Evolutionary conservation across 208 protist genomes (phyloP).

Genomic region (Trypanosoma rangeli): DNA sequence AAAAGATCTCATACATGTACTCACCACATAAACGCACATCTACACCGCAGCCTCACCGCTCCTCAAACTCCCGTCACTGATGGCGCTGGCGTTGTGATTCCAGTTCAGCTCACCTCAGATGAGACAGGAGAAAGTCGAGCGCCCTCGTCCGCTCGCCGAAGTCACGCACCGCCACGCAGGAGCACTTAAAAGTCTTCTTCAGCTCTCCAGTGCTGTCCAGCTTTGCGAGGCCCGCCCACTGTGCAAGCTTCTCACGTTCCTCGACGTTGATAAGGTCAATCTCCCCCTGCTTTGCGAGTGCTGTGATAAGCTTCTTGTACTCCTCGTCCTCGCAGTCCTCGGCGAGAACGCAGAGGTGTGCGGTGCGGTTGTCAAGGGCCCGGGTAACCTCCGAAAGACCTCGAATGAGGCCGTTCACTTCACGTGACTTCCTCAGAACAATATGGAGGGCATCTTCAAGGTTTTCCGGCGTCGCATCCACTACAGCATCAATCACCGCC

Average conservation of each 20-base stretch:
- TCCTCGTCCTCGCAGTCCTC: slow-evolving; percentile 92
- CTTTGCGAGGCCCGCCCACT: slow-evolving; percentile 80
- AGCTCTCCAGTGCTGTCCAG: slow-evolving; percentile 47
- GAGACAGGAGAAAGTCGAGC: slow-evolving; percentile 79
- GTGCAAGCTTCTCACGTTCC: slow-evolving; percentile 80
- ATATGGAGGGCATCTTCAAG: slow-evolving; percentile 86
- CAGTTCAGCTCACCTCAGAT: slow-evolving; percentile 52
- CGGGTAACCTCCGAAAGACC: slow-evolving; percentile 87
- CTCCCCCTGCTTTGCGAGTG: slow-evolving; percentile 77
- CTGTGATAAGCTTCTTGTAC: slow-evolving; percentile 91
- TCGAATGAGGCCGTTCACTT: slow-evolving; percentile 87
- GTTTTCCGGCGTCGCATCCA: slow-evolving; percentile 70
- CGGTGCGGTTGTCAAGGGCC: slow-evolving; percentile 82
- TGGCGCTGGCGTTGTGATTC: background rate
- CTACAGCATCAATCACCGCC: slow-evolving; percentile 31
- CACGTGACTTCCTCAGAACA: slow-evolving; percentile 84
- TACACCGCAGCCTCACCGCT: background rate
- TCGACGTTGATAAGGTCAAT: slow-evolving; percentile 90
- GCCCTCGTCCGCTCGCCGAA: slow-evolving; percentile 85
- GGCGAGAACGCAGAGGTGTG: slow-evolving; percentile 87
- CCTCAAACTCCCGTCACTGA: background rate
- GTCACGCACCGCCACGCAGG: slow-evolving; percentile 85
- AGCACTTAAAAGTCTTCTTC: slow-evolving; percentile 89
- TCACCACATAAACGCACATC: background rate
- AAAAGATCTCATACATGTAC: background rate